Evolutionary conservation across 352 stramenopile genomes (phyloP), one percentile per base, ranked within the genome.

Genomic region (Halophytophthora batemanensis): DNA sequence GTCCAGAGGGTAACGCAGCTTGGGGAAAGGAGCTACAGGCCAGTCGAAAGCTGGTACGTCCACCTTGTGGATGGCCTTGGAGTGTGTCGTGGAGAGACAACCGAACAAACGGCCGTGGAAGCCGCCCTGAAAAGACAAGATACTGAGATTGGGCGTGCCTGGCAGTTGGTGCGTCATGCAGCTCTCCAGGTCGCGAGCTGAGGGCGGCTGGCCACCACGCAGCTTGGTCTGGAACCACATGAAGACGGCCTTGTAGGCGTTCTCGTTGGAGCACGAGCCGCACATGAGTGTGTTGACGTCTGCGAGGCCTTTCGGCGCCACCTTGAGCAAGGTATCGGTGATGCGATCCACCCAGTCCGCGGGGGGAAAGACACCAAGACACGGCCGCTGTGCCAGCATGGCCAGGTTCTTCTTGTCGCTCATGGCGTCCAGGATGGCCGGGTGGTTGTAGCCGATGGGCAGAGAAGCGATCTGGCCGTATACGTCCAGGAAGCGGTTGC

Each of bases 241-340:
- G 58, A 93, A 93, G n/a, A 86, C 82, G 14, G 80, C 78, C 48
- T 93, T 93, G 71, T 87, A 93, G 8, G 82, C 82, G 50, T 91
- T 93, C 43, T 93, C 82, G 46, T 93, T 93, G 28, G 82, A 86
- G 66, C 82, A 93, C 38, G 82, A 93, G 54, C 82, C 82, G 48
- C 82, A 93, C 82, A 93, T 93, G 55, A 91, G 78, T 53, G 82
- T 93, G 59, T 90, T 87, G 51, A 90, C 73, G 41, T 93, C 79
- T 2, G 64, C 64, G 23, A 90, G 61, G 6, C 80, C 79, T 1
- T 53, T 37, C 0, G 81, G 82, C 8, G 71, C 66, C 21, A 90
- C 72, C 50, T 80, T 78, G 21, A 68, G 55, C 15, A 93, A 62
- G 44, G 78, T 89, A 3, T 65, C 62, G 41, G 83, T 54, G 34